A percentile compares a stretch with the other conserved stretches of the same genome.
Evolutionary conservation across 164 flowering plant species (phyloP).

Genomic region (Brasenia schreberi): DNA sequence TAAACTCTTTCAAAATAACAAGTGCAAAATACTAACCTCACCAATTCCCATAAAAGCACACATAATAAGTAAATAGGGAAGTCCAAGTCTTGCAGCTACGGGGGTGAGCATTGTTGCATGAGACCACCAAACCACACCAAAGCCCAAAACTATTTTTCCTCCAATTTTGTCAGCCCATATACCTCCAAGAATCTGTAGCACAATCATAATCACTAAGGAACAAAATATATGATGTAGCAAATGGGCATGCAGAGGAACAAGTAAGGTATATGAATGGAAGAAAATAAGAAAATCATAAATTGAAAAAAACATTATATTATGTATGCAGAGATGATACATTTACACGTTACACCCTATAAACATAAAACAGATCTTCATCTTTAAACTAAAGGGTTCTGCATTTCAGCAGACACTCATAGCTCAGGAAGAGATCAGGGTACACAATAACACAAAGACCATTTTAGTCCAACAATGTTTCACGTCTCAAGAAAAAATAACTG

Average conservation of each 20-base stretch:
- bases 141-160: constrained; percentile 82
- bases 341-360: too few relatives aligned
- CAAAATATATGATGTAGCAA: background rate
- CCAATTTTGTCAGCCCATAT: constrained; percentile 98
- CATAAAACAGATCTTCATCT: too few relatives aligned
- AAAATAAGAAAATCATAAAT: background rate
- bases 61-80: constrained; percentile 78
- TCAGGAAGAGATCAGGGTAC: too few relatives aligned
- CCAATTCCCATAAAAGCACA: constrained; percentile 99
- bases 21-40: constrained; percentile 51
- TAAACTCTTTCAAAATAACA: background rate
- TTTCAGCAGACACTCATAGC: too few relatives aligned
- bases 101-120: constrained; percentile 90
- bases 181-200: constrained; percentile 71
- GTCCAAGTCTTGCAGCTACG: constrained; percentile 84
- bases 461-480: too few relatives aligned
- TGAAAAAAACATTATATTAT: too few relatives aligned
- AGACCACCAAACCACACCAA: constrained; percentile 98
- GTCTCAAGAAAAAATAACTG: too few relatives aligned
- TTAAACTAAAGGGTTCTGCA: too few relatives aligned
- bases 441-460: too few relatives aligned
- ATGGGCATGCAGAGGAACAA: too few relatives aligned
- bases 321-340: too few relatives aligned
- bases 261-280: background rate
- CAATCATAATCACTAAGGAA: background rate